These are phyloP conservation scores for Omphalotus guepiniiformis DNA, from an alignment of 768 basidiomycete species.

Conservation along the genomic window DNA sequence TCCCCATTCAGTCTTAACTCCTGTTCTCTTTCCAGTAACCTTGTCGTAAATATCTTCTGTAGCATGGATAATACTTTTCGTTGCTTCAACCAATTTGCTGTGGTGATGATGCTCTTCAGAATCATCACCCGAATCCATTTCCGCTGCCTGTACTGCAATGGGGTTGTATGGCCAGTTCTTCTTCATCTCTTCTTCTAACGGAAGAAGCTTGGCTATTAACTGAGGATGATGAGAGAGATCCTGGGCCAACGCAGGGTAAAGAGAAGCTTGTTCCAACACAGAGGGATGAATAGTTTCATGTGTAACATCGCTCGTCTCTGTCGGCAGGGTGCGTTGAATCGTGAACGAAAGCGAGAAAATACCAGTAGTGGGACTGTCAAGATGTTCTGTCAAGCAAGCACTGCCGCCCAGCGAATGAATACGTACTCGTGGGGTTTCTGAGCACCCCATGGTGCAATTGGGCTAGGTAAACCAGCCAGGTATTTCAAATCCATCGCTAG, in stretches of 20 bases:
- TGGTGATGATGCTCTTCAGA: not conserved
- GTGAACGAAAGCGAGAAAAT: slow-evolving; percentile 46
- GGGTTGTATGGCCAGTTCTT: slow-evolving; percentile 42
- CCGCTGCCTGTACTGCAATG: not conserved
- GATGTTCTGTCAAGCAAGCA: not conserved
- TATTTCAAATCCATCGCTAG: slow-evolving; percentile 56
- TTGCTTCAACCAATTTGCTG: too few relatives aligned
- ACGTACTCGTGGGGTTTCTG: slow-evolving; percentile 63
- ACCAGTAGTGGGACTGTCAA: slow-evolving; percentile 45
- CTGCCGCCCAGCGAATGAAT: not conserved
- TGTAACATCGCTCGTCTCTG: slow-evolving; percentile 37
- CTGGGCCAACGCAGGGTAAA: slow-evolving; percentile 29
- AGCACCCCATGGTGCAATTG: slow-evolving; percentile 56
- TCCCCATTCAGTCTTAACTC: too few relatives aligned
- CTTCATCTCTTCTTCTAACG: slow-evolving; percentile 50
- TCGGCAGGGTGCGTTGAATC: slow-evolving; percentile 47
- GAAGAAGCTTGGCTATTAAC: slow-evolving; percentile 39
- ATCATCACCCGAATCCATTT: not conserved
- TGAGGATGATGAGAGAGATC: slow-evolving; percentile 38
- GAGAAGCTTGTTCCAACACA: slow-evolving; percentile 40
- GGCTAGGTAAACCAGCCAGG: slow-evolving; percentile 42
- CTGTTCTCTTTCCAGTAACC: not conserved
- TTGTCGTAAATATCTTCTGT: too few relatives aligned
- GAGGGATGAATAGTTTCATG: slow-evolving; percentile 62
- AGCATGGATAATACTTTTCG: too few relatives aligned